phyloP scores from a whole-genome alignment of 306 rosid genomes.

The Carpinus viminea region DNA sequence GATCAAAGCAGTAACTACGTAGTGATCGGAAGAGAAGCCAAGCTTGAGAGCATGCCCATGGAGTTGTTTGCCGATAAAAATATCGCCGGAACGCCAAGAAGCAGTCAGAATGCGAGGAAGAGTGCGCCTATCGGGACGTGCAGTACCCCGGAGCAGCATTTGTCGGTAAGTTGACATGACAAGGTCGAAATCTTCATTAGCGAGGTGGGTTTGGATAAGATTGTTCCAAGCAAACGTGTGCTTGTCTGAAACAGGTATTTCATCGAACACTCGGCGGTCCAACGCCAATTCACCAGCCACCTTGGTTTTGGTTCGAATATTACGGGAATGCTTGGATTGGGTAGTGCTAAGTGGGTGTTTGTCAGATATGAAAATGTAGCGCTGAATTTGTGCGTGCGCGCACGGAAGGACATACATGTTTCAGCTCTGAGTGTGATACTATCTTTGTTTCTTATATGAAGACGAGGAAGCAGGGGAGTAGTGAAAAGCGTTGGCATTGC shows the following conservation, averaged over 20 bases:
- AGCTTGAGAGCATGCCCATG: constrained; percentile 65
- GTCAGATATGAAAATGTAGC: not conserved
- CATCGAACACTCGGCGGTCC: constrained; percentile 50
- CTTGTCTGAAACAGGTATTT: constrained; percentile 54
- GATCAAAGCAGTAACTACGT: constrained; percentile 50
- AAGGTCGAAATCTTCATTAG: constrained; percentile 32
- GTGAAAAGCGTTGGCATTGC: not conserved
- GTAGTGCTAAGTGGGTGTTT: not conserved
- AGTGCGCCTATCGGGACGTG: constrained; percentile 57
- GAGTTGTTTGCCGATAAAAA: constrained; percentile 52
- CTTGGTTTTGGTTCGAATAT: not conserved
- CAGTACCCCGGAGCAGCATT: constrained; percentile 54
- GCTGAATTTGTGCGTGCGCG: not conserved
- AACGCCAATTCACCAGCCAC: not conserved
- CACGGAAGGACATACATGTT: not conserved
- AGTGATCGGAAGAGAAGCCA: constrained; percentile 47
- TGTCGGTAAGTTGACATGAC: constrained; percentile 46
- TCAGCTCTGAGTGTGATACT: not conserved
- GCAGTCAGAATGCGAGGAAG: constrained; percentile 65
- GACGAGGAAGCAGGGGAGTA: not conserved
- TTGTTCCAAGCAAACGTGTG: constrained; percentile 73
- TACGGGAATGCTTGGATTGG: constrained; percentile 15
- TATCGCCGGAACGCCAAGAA: constrained; percentile 40
- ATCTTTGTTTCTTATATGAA: not conserved
- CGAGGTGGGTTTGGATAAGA: constrained; percentile 58